Conservation (phyloP, 768 basidiomycete genomes). For the Bullera alba region DNA sequence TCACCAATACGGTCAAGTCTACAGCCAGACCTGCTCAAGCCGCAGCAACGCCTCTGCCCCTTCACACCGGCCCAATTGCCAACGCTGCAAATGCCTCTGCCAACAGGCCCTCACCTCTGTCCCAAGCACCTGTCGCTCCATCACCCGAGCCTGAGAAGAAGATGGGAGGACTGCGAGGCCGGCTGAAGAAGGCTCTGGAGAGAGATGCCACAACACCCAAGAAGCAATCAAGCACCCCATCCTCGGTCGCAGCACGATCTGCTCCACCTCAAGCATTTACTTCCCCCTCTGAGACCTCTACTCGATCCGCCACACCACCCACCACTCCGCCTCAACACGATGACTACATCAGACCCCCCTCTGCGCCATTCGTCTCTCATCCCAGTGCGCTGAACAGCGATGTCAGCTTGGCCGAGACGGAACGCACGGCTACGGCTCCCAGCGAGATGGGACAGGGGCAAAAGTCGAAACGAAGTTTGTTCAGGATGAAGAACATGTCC, state of each 20-base stretch:
- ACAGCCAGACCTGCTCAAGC: too few relatives aligned
- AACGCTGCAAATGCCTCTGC: conserved; percentile 22
- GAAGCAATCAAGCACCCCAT: conserved; percentile 14
- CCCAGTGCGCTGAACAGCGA: conserved; percentile 26
- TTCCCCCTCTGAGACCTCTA: conserved; percentile 36
- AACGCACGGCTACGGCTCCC: conserved; percentile 19
- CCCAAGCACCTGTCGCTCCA: conserved; percentile 56
- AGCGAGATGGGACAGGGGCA: conserved; percentile 3
- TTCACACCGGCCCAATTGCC: conserved; percentile 44
- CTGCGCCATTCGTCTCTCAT: conserved; percentile 23
- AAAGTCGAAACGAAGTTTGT: conserved; percentile 55
- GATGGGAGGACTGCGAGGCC: conserved; percentile 67
- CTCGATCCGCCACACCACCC: conserved; percentile 34
- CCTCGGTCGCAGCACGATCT: conserved; percentile 5
- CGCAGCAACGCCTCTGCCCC: conserved; percentile 22
- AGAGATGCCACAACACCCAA: conserved; percentile 18
- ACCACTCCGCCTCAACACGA: conserved; percentile 36
- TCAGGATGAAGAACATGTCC: conserved; percentile 82
- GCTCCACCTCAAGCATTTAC: conserved; percentile 16
- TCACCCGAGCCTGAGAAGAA: conserved; percentile 42
- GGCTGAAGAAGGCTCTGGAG: conserved; percentile 62
- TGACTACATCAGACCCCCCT: conserved; percentile 5
- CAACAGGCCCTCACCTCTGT: conserved; percentile 55
- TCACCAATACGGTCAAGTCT: too few relatives aligned
- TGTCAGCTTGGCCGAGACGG: conserved; percentile 29